Evolutionary conservation across 164 flowering plant species (phyloP), one percentile per base, ranked within the genome.

Genomic region (Sedum album): DNA sequence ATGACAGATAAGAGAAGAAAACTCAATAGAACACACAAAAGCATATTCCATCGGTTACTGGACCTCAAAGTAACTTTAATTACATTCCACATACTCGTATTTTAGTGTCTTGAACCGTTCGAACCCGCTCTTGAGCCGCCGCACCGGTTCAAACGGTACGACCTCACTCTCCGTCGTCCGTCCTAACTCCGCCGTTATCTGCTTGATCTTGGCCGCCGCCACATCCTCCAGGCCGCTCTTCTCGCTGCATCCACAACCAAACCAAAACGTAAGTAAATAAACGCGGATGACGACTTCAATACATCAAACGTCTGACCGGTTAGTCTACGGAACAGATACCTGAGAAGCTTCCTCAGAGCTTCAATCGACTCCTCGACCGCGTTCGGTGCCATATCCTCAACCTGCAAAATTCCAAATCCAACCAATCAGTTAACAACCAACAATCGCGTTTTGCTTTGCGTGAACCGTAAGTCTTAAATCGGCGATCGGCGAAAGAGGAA

Each of bases 331-430:
- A 5, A 23, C 21, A 51, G 5, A 10, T 57, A 57, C 62, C 62
- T 57, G 62, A 57, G 62, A 57, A 57, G 62, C 62, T 26, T 57
- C 62, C 28, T 57, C 33, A 57, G 33, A 57, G 62, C 62, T 2
- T 13, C 35, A 33, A 57, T 57, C 9, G 62, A 57, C 33, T 57
- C 62, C 6, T 57, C 62, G 33, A 57, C 57, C 57, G 26, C 57
- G 28, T 23, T 51, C 14, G 26, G 26, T 20, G 33, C 62, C 62
- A 57, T 57, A 14, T 57, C 35, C 20, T 30, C 62, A 26, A 57
- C 62, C 62, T 57, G 18, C 31, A 53, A 18, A 53, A 53, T 7
- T 53, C 26, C 26, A 5, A 18, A 53, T 42, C 48, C 1, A 1
- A 15, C 11, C 11, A 42, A 13, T 15, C 48, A 18, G 5, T 1